Evolutionary conservation across 169 alveolate genomes (phyloP), one percentile per base, ranked within the genome.

Genomic region (Eimeria necatrix): DNA sequence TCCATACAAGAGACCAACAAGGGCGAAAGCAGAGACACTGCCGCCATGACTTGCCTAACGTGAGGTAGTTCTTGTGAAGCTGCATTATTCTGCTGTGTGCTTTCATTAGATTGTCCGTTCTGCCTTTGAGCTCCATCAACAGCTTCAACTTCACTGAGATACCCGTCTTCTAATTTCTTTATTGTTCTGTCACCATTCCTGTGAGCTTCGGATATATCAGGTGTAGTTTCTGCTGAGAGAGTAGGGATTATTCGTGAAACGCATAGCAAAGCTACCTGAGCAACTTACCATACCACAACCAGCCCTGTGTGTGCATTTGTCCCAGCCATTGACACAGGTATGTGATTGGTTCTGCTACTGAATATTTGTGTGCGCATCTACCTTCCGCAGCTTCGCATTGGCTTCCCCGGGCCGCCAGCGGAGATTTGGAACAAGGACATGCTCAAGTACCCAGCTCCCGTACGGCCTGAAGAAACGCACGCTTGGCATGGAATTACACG

Each of bases 361-460:
- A 20, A 7, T 48, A 16, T 52, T 20, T n/a, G 32, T 61, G 20
- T 32, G 78, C 32, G 18, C 7, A 83, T 91, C 60, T 64, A 92
- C 95, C 92, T 93, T 93, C 32, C 95, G 73, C 60, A 93, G 12
- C 80, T 93, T 93, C 59, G 95, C 95, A 48, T 93, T 81, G 4
- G 95, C 95, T 68, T 93, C 93, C 41, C 95, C 95, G 41, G 95
- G 95, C 26, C 95, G 80, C 95, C 95, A 93, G 22, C 76, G 89
- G 51, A 81, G 88, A 74, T 83, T 93, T 16, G 95, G 95, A 3
- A 22, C 78, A 7, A 93, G 56, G 85, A 84, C 5, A 81, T 52
- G 74, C 22, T 56, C 71, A 24, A 93, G 86, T 51, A 84, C 59
- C 74, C 89, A 92, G 32, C 94, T 10, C 6, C 74, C 94, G 56